These are phyloP conservation scores for Trichoderma aggressivum DNA, from an alignment of 2,329 filamentous ascomycete species.

Conservation along the genomic window DNA sequence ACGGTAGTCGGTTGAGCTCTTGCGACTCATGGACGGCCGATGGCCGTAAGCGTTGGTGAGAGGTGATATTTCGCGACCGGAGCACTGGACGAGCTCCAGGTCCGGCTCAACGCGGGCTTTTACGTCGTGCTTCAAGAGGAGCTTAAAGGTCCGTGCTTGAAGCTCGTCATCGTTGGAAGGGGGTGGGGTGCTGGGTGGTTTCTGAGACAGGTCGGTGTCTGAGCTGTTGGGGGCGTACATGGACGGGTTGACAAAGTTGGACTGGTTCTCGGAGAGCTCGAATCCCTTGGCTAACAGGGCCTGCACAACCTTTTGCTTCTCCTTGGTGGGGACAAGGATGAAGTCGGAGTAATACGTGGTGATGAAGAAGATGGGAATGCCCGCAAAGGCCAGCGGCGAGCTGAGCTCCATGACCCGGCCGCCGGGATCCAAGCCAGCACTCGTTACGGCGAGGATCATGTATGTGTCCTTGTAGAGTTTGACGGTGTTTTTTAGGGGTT, in stretches of 20 bases:
- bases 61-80: constrained; percentile 55
- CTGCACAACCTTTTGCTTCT: constrained; percentile 69
- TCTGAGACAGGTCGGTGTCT: constrained; percentile 29
- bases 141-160: constrained; percentile 75
- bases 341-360: constrained; percentile 98
- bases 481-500: constrained; percentile 49
- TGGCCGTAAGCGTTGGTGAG: constrained; percentile 38
- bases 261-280: constrained; percentile 71
- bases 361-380: constrained; percentile 97
- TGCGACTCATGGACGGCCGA: constrained; percentile 36
- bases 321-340: constrained; percentile 79
- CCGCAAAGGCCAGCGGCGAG: constrained; percentile 82
- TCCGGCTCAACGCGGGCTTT: constrained; percentile 65
- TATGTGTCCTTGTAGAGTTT: constrained; percentile 81
- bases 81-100: constrained; percentile 78
- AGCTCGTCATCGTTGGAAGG: constrained; percentile 76
- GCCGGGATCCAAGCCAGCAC: constrained; percentile 84
- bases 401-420: constrained; percentile 89
- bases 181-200: constrained; percentile 66
- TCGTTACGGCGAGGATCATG: constrained; percentile 84
- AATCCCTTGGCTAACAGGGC: constrained; percentile 79
- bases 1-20: constrained; percentile 33
- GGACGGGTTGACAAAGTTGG: constrained; percentile 60
- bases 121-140: constrained; percentile 76
- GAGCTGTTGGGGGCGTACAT: constrained; percentile 33